These are phyloP conservation scores for Begonia fuchsioides DNA, from an alignment of 306 rosid species.

Conservation along the genomic window DNA sequence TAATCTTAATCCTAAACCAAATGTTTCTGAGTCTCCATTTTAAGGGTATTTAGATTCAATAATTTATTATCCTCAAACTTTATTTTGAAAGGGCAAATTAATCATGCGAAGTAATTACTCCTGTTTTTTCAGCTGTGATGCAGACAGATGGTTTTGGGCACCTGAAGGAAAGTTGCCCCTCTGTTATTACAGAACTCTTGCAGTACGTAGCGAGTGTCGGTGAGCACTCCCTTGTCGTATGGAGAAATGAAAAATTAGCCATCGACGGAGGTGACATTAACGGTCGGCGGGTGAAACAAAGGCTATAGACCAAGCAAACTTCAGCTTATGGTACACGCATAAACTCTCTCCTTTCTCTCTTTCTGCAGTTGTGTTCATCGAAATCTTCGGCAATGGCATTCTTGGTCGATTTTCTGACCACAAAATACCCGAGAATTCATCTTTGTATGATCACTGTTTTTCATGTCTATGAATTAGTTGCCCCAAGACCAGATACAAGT, in stretches of 20 bases:
- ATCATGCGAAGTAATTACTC: too few species aligned
- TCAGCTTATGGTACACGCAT: too few species aligned
- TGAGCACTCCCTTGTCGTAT: conserved; percentile 41
- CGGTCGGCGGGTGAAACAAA: conserved; percentile 88
- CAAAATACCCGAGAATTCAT: too few species aligned
- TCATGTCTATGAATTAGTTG: too few species aligned
- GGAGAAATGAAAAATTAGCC: conserved; percentile 41
- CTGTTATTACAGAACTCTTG: conserved; percentile 68
- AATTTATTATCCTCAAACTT: conserved; percentile 8
- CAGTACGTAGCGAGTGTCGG: conserved; percentile 63
- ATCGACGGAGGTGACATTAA: conserved; percentile 65
- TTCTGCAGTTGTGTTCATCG: too few species aligned
- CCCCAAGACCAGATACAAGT: too few species aligned
- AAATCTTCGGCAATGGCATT: too few species aligned
- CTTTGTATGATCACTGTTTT: too few species aligned
- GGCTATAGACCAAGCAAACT: conserved; percentile 25
- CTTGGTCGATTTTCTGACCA: too few species aligned
- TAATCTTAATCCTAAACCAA: too few species aligned
- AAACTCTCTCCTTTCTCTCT: too few species aligned
- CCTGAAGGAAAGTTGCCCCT: conserved; percentile 80
- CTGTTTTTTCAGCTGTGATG: conserved; percentile 54
- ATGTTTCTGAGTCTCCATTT: not conserved
- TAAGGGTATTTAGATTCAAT: not conserved
- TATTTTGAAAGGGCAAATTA: not conserved
- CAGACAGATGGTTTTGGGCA: conserved; percentile 80